These are phyloP conservation scores for Sporobolomyces phaffii DNA, from an alignment of 768 basidiomycete species.

Conservation along the genomic window DNA sequence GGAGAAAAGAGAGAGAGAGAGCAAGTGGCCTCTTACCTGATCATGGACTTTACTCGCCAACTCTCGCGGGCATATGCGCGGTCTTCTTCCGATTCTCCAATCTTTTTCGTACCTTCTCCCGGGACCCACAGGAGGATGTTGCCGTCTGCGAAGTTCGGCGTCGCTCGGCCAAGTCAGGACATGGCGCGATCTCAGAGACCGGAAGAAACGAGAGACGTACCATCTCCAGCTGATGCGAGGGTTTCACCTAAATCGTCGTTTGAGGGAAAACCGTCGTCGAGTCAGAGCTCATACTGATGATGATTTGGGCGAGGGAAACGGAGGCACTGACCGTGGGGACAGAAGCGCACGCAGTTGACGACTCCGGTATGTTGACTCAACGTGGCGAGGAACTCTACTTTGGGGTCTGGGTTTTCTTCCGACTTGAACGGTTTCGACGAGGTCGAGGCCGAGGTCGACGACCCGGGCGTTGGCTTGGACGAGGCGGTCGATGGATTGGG, in stretches of 20 bases:
- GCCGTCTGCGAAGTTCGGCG: slow-evolving; percentile 63
- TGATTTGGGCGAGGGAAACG: no score
- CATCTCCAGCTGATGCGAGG: slow-evolving; percentile 95
- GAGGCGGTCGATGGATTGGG: background rate
- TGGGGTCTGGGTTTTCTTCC: slow-evolving; percentile 53
- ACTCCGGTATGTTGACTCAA: slow-evolving; percentile 85
- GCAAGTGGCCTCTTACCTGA: slow-evolving; percentile 56
- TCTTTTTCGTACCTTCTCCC: slow-evolving; percentile 66
- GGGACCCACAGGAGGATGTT: slow-evolving; percentile 96
- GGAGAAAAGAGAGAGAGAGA: slow-evolving; percentile 1
- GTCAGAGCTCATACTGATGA: no score
- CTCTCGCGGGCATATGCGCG: slow-evolving; percentile 84
- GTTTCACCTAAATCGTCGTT: slow-evolving; percentile 59
- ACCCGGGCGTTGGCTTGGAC: background rate
- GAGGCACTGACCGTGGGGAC: slow-evolving; percentile 71
- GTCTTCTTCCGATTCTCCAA: slow-evolving; percentile 76
- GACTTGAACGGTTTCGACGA: slow-evolving; percentile 43
- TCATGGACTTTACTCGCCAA: slow-evolving; percentile 78
- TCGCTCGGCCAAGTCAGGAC: background rate
- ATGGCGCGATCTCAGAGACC: background rate
- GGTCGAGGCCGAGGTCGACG: slow-evolving; percentile 43
- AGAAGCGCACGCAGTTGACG: slow-evolving; percentile 93
- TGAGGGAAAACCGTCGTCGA: no score
- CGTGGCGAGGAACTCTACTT: slow-evolving; percentile 92
- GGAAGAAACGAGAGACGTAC: slow-evolving; percentile 51